Percentiles rank a stretch among this genome's conserved stretches.
Conservation (phyloP, 192 early-diverging fungal species). For the Diversispora epigaea region DNA sequence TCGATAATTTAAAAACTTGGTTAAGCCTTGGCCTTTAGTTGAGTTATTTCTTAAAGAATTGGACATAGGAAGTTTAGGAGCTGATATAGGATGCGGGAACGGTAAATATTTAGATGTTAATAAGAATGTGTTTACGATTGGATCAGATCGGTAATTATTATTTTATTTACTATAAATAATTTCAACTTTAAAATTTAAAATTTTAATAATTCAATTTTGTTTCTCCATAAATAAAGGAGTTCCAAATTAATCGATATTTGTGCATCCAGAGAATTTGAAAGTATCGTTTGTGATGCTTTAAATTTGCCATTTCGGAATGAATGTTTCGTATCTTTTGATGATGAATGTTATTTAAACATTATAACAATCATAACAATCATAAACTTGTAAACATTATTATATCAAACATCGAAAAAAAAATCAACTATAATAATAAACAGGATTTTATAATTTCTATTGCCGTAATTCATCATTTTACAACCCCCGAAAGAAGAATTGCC, state of each 20-base stretch:
- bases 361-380: not conserved
- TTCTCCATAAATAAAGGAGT: slow-evolving; percentile 51
- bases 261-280: slow-evolving; percentile 71
- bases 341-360: not conserved
- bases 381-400: slow-evolving; percentile 1
- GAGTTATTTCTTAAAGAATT: slow-evolving; percentile 71
- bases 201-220: not conserved
- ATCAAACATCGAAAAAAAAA: not conserved
- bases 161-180: not conserved
- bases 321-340: slow-evolving; percentile 62
- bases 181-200: not conserved
- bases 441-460: slow-evolving; percentile 96
- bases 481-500: slow-evolving; percentile 63
- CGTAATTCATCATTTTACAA: slow-evolving; percentile 92
- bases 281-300: slow-evolving; percentile 79
- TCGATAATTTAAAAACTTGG: not conserved
- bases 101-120: slow-evolving; percentile 96
- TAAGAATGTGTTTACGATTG: slow-evolving; percentile 72
- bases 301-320: slow-evolving; percentile 67
- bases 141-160: slow-evolving; percentile 73
- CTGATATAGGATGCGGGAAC: slow-evolving; percentile 96
- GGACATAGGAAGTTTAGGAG: slow-evolving; percentile 73
- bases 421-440: slow-evolving; percentile 36
- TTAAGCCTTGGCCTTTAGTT: slow-evolving; percentile 92
- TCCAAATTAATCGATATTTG: slow-evolving; percentile 76